phyloP scores from a whole-genome alignment of 2,329 filamentous ascomycete species.

The Diaporthe longicolla region DNA sequence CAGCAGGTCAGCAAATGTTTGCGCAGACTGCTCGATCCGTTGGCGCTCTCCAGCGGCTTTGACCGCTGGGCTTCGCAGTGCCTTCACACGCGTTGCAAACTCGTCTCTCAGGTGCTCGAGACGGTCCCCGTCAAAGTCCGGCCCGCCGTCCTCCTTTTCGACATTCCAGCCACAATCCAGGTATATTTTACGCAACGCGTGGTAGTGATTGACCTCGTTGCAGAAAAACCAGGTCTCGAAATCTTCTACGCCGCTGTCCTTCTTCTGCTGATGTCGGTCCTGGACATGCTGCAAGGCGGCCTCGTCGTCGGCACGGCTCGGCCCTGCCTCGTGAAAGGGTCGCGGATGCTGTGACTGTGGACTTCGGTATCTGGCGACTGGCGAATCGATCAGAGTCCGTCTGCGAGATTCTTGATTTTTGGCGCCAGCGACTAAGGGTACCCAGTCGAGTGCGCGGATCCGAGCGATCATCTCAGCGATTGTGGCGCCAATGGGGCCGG shows the following conservation, averaged over 20 bases:
- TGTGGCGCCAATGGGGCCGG: too few species aligned
- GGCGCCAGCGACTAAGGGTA: neutral
- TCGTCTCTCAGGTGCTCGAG: too few species aligned
- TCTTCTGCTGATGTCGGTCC: neutral
- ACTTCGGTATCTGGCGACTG: neutral
- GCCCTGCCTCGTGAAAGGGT: neutral
- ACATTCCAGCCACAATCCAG: too few species aligned
- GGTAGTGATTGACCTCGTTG: too few species aligned
- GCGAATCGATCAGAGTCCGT: neutral
- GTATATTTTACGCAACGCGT: too few species aligned
- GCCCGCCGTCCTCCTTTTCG: too few species aligned
- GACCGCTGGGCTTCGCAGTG: too few species aligned
- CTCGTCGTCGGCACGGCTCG: neutral
- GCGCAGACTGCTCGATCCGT: too few species aligned
- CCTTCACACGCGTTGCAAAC: too few species aligned
- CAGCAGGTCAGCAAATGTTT: neutral
- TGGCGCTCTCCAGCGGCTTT: too few species aligned
- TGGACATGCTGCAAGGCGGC: neutral
- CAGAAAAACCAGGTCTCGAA: too few species aligned
- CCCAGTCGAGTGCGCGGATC: neutral
- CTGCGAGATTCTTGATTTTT: neutral
- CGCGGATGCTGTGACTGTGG: neutral
- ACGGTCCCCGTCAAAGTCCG: too few species aligned
- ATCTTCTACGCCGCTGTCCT: neutral
- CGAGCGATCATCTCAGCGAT: neutral